Base-by-base conservation (phyloP, 2,329 filamentous ascomycete genomes). In the Aspergillus hortae region DNA sequence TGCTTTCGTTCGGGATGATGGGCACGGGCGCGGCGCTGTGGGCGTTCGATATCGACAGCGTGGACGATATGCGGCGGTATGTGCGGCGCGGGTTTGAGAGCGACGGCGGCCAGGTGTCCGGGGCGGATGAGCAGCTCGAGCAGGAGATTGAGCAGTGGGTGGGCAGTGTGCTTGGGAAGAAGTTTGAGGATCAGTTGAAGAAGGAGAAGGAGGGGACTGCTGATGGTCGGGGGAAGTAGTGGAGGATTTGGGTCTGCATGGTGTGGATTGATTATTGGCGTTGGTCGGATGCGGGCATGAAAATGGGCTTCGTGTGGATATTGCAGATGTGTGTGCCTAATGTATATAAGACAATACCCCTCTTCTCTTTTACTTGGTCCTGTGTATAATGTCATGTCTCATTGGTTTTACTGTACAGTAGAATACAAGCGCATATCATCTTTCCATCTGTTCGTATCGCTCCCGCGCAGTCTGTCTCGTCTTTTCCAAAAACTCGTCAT, bases 1-100 rank as follows among this genome's bases (percentile, higher is more conserved):
- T 94, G 11, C 65, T 85, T 30, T 88, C 86, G 61, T 82, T 94
- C 46, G 86, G 80, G 1, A 84, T 96, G 68, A 84, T 95, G 80
- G 73, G 81, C 7, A 79, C 83, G 0, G 94, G 92, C 3, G 90
- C 87, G 0, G 70, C 86, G 10, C 77, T 89, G 56, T 95, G 87
- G 80, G 85, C 83, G 1, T 83, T 94, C 54, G 88, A 96, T 67
- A 82, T 97, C 33, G 84, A 84, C 65, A 79, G 77, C 43, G 48
- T 90, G 38, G 82, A 83, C 4, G 88, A 92, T 63, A 72, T 90
- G 67, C 75, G 81, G 64, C 67, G 56, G 77, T 80, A 63, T 79
- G 81, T 52, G 82, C 87, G 74, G 74, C 80, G 58, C 72, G 80
- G 62, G 76, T 52, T 51, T 7, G 27, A 41, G 19, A 17, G 76